Evolutionary conservation across 768 basidiomycete species (phyloP), one percentile per base, ranked within the genome.

Genomic region (Trametes meyenii): DNA sequence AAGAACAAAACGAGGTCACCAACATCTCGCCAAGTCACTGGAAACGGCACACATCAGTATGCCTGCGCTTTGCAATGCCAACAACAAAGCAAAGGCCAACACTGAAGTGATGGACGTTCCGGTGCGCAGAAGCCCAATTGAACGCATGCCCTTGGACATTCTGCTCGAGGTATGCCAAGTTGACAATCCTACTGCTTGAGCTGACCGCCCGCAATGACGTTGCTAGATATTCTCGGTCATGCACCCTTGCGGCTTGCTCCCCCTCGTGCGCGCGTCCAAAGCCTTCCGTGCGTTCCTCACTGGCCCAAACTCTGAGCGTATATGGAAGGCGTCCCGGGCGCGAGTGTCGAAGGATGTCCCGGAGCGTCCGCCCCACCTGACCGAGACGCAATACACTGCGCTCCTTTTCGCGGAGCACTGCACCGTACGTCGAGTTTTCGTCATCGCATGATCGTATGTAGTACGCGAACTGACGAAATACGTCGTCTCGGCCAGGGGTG

Each of bases 361-460:
- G 0, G 38, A 45, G 24, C 55, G 58, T n/a, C 67, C 67, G 11
- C 33, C 39, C 7, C 39, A 52, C 26, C 54, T 67, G 24, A 58
- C 58, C 44, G 66, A 67, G 48, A 52, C 61, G 3, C 46, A 39
- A 21, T 67, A 62, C 40, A 61, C 61, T 13, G 51, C 46, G 26
- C 50, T 64, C 26, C 21, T 56, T 14, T 63, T 67, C 49, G 14
- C 14, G 14, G 17, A 45, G 29, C n/a, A n/a, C 26, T 63, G 63
- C 49, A n/a, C 46, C 17, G 63, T 60, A 43, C 11, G 46, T 26
- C 10, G 4, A 21, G 17, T 48, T 4, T 24, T 8, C 23, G 13
- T 26, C 5, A 48, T 19, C 26, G 58, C 45, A 8, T 2, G 7
- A 16, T 6, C 7, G 21, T 11, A 5, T n/a, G 24, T 12, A n/a